Conservation (phyloP, 2,329 filamentous ascomycete species). For the Fusarium dlaminii region DNA sequence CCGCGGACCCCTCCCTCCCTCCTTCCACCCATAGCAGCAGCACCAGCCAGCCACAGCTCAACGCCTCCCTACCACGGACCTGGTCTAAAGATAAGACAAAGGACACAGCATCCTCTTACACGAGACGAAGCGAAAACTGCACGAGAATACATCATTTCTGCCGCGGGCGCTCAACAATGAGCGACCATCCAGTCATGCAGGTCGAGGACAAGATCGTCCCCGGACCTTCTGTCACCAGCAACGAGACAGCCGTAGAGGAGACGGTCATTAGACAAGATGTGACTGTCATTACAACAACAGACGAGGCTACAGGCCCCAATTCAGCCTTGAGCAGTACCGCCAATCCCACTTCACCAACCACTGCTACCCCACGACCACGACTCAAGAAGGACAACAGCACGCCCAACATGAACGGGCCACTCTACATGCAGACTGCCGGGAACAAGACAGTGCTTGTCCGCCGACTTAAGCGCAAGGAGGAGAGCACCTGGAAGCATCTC, state of each 20-base stretch:
- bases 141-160: constrained; percentile 8
- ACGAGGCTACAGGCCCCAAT: constrained; percentile 1
- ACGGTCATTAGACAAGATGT: constrained; percentile 15
- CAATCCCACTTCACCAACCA: constrained; percentile 24
- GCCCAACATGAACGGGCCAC: constrained; percentile 62
- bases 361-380: constrained; percentile 39
- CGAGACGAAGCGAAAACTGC: constrained; percentile 10
- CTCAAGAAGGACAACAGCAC: constrained; percentile 48
- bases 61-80: constrained; percentile 1
- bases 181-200: constrained; percentile 41
- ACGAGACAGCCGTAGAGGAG: constrained; percentile 22
- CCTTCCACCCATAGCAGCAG: constrained; percentile 3
- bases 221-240: constrained; percentile 14
- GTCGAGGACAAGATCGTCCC: constrained; percentile 38
- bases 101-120: constrained; percentile 21
- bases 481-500: constrained; percentile 68
- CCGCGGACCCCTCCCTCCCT: constrained; percentile 30
- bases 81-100: constrained; percentile 1
- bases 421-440: constrained; percentile 64
- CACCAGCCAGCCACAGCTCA: constrained; percentile 20
- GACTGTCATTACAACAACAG: constrained; percentile 7
- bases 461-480: constrained; percentile 69
- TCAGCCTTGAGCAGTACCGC: constrained; percentile 17
- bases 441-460: constrained; percentile 64
- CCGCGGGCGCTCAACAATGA: constrained; percentile 36